Evolutionary conservation across 2,329 filamentous ascomycete genomes (phyloP).

Genomic region (Apiospora phragmitis): DNA sequence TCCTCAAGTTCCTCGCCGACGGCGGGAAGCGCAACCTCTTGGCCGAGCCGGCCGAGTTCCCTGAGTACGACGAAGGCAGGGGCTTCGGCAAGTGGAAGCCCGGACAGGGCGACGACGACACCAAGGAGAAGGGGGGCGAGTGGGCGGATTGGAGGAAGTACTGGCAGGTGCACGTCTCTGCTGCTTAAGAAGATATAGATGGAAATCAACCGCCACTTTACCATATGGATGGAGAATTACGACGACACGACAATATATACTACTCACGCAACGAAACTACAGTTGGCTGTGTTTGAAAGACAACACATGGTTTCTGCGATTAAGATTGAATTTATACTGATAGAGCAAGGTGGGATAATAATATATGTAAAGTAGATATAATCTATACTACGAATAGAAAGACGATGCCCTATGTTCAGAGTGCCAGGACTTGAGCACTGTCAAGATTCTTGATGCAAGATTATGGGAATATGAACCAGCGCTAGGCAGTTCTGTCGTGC

Average conservation of each 20-base stretch:
- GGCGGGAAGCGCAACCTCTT: constrained; percentile 49
- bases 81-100: constrained; percentile 36
- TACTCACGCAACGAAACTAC: not conserved
- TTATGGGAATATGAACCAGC: not conserved
- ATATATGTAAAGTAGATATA: not conserved
- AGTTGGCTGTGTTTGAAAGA: not conserved
- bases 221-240: not conserved
- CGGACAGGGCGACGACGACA: constrained; percentile 28
- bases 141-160: constrained; percentile 43
- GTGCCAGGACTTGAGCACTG: not conserved
- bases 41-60: constrained; percentile 46
- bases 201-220: not conserved
- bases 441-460: not conserved
- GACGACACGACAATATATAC: not conserved
- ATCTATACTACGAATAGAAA: not conserved
- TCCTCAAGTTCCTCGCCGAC: constrained; percentile 49
- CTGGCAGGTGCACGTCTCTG: constrained; percentile 33
- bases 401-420: not conserved
- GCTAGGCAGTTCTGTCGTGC: not conserved
- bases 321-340: not conserved
- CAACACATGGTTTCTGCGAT: not conserved
- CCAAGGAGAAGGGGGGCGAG: constrained; percentile 24
- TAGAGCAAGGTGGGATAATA: not conserved
- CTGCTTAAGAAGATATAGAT: constrained; percentile 5
- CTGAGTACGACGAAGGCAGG: constrained; percentile 37